A percentile compares a stretch with the other conserved stretches of the same genome.
Evolutionary conservation across 2,329 filamentous ascomycete genomes (phyloP).

Genomic region (Penicillium sp.): DNA sequence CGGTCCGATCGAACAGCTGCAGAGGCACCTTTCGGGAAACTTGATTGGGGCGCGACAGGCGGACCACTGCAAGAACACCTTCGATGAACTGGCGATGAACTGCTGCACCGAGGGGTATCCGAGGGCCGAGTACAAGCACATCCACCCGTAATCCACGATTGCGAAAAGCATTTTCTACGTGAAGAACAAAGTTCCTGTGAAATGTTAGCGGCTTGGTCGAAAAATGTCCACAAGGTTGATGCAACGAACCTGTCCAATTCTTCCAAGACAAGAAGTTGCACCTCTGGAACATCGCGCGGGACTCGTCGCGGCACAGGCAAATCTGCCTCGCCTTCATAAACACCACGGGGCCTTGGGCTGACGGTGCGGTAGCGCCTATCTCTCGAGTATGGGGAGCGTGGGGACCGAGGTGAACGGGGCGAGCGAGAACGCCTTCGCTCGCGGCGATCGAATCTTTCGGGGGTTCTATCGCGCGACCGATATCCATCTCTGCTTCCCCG

Average conservation of each 20-base stretch:
- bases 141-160: conserved; percentile 72
- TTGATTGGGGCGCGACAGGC: conserved; percentile 71
- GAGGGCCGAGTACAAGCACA: conserved; percentile 75
- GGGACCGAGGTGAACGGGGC: conserved; percentile 18
- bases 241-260: conserved; percentile 62
- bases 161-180: conserved; percentile 76
- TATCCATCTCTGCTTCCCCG: conserved; percentile 67
- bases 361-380: conserved; percentile 70
- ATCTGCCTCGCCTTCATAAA: conserved; percentile 60
- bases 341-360: conserved; percentile 61
- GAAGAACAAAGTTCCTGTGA: conserved; percentile 72
- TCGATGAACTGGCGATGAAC: conserved; percentile 83
- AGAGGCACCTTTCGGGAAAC: conserved; percentile 72
- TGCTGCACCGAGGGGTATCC: conserved; percentile 75
- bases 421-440: conserved; percentile 69
- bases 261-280: conserved; percentile 81
- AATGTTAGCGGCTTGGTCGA: conserved; percentile 7
- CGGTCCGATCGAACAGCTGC: conserved; percentile 80
- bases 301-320: conserved; percentile 73
- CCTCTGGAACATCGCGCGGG: conserved; percentile 77
- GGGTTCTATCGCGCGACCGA: conserved; percentile 44
- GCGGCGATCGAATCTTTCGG: conserved; percentile 55
- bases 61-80: conserved; percentile 81
- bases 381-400: conserved; percentile 53
- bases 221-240: background rate